Evolutionary conservation across 306 rosid species (phyloP).

Genomic region (Gleditsia sinensis): DNA sequence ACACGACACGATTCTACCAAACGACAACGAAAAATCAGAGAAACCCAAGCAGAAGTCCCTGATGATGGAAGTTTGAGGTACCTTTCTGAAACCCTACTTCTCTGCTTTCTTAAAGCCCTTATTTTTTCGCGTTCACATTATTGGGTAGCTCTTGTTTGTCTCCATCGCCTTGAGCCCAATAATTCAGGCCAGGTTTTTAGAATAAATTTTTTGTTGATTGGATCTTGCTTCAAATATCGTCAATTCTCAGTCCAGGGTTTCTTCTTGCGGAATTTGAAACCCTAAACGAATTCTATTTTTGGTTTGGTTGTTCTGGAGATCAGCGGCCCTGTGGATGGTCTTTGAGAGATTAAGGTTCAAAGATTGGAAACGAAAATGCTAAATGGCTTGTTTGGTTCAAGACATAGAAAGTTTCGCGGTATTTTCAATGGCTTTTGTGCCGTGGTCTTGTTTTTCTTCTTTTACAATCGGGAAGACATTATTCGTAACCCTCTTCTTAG

Average conservation of each 20-base stretch:
- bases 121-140: neutral
- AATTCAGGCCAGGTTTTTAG: neutral
- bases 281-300: constrained; percentile 30
- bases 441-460: constrained; percentile 47
- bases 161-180: neutral
- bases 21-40: neutral
- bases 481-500: constrained; percentile 49
- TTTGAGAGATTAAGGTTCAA: neutral
- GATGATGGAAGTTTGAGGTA: neutral
- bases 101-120: constrained; percentile 5
- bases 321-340: neutral
- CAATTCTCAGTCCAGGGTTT: constrained; percentile 35
- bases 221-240: constrained; percentile 19
- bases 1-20: neutral
- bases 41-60: neutral
- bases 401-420: constrained; percentile 35
- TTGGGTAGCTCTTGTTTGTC: neutral
- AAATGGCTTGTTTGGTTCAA: constrained; percentile 36
- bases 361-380: constrained; percentile 35
- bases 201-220: neutral
- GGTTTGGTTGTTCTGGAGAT: constrained; percentile 26
- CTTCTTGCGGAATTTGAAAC: constrained; percentile 32
- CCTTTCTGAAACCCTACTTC: constrained; percentile 22
- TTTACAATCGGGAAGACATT: constrained; percentile 45
- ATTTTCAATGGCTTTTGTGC: constrained; percentile 47